Base-by-base conservation (phyloP, 1,284 basidiomycete species). In the Ceratobasidium sp. region DNA sequence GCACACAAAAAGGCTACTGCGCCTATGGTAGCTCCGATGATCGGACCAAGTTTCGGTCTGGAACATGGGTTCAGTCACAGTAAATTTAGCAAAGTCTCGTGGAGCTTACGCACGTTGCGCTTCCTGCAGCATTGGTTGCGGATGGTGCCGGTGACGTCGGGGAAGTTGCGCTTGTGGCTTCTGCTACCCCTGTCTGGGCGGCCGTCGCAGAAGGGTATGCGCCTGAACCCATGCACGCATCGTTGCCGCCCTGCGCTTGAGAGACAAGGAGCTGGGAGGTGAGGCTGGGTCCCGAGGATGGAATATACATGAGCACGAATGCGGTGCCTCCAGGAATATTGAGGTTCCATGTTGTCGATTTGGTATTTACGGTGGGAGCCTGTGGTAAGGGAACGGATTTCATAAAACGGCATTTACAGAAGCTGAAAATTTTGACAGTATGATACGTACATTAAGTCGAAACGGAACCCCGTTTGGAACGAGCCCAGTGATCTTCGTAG, bases 281-380 rank as follows among this genome's bases (percentile, higher is more conserved):
- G 7, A 74, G 42, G 13, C 59, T 46, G 3, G 42, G 33, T 9
- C 70, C 70, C 7, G 70, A 62, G 0, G 56, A 17, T 13, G 42
- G 38, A 13, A 5, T 40, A 15, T 74, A 74, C 42, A 74, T 74
- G 9, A 74, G 33, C 44, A 74, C 59, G 48, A 74, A 74, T 52
- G 70, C 70, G 1, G 70, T 74, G 4, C 70, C 70, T 23, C 40
- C 44, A 9, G 26, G 57, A 48, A 74, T 48, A 23, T 74, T 74
- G 42, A 62, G 70, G 48, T 74, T 44, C 70, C 70, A 74, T n/a
- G 70, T 74, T 50, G 70, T 74, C 2, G 70, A 74, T 33, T 52
- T 74, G 28, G 70, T 28, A 44, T 52, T 40, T 33, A 20, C 23
- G 9, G 52, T 6, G 15, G 70, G 70, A 26, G 42, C 42, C 70